Evolutionary conservation across 2,329 filamentous ascomycete genomes (phyloP).

Genomic region (Pseudofabraea citricarpa): DNA sequence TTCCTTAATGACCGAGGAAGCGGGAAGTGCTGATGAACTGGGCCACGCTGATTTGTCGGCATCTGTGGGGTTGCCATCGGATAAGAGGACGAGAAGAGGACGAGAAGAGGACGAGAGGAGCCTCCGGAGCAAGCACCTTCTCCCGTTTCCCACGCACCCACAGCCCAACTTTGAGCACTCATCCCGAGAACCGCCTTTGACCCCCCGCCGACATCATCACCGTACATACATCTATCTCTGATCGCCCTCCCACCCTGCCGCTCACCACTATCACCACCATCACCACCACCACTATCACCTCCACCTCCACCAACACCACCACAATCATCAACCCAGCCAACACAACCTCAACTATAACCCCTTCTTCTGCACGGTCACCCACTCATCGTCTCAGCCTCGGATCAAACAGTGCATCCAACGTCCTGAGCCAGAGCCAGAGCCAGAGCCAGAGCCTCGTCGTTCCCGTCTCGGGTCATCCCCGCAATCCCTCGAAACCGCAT

Average conservation of each 20-base stretch:
- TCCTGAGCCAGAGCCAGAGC: too few relatives aligned
- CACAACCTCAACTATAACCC: neutral
- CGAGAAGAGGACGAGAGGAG: too few relatives aligned
- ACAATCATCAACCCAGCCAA: neutral
- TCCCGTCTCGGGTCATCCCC: neutral
- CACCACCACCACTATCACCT: neutral
- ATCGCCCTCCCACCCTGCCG: neutral
- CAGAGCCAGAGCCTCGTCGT: neutral
- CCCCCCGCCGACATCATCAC: neutral
- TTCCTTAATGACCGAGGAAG: too few relatives aligned
- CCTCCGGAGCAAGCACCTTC: too few relatives aligned
- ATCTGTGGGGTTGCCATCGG: too few relatives aligned
- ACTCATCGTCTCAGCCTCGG: neutral
- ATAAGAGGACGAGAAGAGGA: too few relatives aligned
- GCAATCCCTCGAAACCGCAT: neutral
- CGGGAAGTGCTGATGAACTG: too few relatives aligned
- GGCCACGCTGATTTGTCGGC: too few relatives aligned
- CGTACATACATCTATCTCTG: too few relatives aligned
- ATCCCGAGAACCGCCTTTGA: slow-evolving; percentile 10
- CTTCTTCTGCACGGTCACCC: neutral
- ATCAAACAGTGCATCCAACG: neutral
- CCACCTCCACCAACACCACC: neutral
- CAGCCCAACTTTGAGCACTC: too few relatives aligned
- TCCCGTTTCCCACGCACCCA: too few relatives aligned
- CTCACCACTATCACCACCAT: too few relatives aligned